Evolutionary conservation across 176 grass and related monocot species (phyloP).

Genomic region (Tillandsia leiboldiana): DNA sequence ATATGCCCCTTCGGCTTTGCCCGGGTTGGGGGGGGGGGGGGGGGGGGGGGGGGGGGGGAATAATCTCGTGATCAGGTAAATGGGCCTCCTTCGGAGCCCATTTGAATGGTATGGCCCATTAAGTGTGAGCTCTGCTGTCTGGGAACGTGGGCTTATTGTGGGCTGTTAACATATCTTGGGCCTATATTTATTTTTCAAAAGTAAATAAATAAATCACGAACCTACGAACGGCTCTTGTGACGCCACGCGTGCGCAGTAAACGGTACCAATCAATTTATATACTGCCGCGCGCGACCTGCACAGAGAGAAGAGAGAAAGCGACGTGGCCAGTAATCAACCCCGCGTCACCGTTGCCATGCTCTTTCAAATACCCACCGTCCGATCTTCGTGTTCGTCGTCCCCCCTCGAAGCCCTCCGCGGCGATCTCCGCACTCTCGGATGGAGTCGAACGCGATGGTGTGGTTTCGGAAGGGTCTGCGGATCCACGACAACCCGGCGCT

Average conservation of each 20-base stretch:
- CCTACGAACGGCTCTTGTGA: background rate
- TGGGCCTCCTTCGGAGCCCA: too few relatives aligned
- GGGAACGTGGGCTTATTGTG: too few relatives aligned
- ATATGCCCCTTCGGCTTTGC: background rate
- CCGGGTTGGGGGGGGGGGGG: too few relatives aligned
- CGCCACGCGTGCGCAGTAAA: background rate
- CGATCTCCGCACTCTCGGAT: background rate
- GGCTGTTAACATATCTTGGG: too few relatives aligned
- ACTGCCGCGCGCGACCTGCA: too few relatives aligned
- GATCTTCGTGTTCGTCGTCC: background rate
- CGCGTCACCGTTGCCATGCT: conserved; percentile 10
- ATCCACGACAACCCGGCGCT: conserved; percentile 93
- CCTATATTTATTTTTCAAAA: too few relatives aligned
- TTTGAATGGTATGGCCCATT: too few relatives aligned
- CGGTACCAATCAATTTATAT: too few relatives aligned
- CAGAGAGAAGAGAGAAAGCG: background rate
- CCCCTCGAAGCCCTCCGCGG: background rate
- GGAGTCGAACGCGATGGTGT: conserved; percentile 57
- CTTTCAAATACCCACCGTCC: conserved; percentile 37
- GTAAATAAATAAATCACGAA: background rate
- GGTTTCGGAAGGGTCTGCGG: conserved; percentile 83
- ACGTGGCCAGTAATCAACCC: conserved; percentile 43
- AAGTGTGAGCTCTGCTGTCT: too few relatives aligned
- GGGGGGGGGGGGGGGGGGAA: too few relatives aligned
- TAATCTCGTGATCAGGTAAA: too few relatives aligned